These are phyloP conservation scores for Leucaena leucocephala DNA, from an alignment of 306 rosid genomes.

Conservation along the genomic window DNA sequence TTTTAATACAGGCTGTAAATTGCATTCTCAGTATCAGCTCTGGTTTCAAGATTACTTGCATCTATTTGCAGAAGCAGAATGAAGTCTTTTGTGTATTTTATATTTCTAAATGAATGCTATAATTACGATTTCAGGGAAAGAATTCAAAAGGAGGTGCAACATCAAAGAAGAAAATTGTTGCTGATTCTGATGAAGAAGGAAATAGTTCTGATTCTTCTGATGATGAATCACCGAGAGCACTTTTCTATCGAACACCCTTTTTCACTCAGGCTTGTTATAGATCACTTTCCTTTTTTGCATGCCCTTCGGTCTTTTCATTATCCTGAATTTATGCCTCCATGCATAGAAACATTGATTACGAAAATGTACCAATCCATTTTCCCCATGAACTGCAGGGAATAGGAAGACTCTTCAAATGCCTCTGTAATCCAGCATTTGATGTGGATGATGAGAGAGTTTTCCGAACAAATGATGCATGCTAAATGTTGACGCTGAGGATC, in stretches of 20 bases:
- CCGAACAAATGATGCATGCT: conserved; percentile 57
- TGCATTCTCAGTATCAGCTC: conserved; percentile 1
- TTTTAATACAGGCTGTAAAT: not conserved
- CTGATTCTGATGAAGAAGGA: conserved; percentile 65
- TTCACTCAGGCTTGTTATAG: conserved; percentile 69
- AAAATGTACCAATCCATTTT: conserved; percentile 18
- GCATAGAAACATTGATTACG: conserved; percentile 7
- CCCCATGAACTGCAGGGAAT: conserved; percentile 60
- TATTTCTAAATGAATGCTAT: conserved; percentile 1
- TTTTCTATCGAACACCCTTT: conserved; percentile 79
- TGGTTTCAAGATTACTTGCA: not conserved
- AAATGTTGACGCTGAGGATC: not conserved
- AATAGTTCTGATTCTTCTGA: conserved; percentile 78
- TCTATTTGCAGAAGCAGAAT: conserved; percentile 13
- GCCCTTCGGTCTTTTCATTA: not conserved
- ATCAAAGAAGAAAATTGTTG: conserved; percentile 61
- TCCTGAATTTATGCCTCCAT: conserved; percentile 2
- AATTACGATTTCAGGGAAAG: conserved; percentile 55
- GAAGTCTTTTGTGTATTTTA: not conserved
- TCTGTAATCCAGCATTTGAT: conserved; percentile 96
- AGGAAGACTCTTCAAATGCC: conserved; percentile 95
- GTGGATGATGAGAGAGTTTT: conserved; percentile 91
- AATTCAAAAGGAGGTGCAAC: conserved; percentile 57
- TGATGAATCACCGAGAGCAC: conserved; percentile 67
- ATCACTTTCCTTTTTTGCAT: not conserved